Conservation (phyloP, 116 monocot genomes). For the Zostera marina region DNA sequence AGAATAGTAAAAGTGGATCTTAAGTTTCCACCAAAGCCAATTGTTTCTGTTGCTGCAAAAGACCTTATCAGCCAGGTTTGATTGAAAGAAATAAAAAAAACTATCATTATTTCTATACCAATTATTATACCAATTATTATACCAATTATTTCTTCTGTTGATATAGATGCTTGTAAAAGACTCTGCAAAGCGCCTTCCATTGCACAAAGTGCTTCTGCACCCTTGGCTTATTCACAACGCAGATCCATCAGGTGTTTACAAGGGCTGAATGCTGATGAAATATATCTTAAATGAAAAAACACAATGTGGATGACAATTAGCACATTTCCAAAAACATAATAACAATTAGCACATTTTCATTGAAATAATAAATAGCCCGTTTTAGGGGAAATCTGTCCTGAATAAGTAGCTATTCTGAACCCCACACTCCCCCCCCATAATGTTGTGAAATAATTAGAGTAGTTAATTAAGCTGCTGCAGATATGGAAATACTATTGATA, state of each 20-base stretch:
- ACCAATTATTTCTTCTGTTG: neutral
- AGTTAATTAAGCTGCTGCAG: neutral
- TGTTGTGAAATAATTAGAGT: neutral
- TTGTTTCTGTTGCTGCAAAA: constrained; percentile 66
- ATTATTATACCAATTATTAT: too few species aligned
- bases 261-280: constrained; percentile 16
- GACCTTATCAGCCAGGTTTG: constrained; percentile 87
- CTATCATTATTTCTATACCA: too few species aligned
- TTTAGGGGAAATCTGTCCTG: too few species aligned
- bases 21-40: constrained; percentile 68
- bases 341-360: too few species aligned
- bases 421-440: too few species aligned
- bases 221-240: constrained; percentile 97
- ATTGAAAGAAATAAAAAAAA: neutral
- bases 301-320: too few species aligned
- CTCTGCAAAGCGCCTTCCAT: constrained; percentile 60
- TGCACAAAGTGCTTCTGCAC: constrained; percentile 86
- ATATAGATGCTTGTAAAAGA: constrained; percentile 90
- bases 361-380: too few species aligned
- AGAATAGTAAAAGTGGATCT: constrained; percentile 96
- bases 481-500: neutral
- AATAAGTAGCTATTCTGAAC: too few species aligned
- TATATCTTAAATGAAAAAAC: neutral
- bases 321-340: too few species aligned
- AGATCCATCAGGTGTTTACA: constrained; percentile 76